Percentiles rank a stretch among this genome's conserved stretches.
These are phyloP conservation scores for Trichoderma guizhouense DNA, from an alignment of 2,329 filamentous ascomycete species.

Conservation along the genomic window DNA sequence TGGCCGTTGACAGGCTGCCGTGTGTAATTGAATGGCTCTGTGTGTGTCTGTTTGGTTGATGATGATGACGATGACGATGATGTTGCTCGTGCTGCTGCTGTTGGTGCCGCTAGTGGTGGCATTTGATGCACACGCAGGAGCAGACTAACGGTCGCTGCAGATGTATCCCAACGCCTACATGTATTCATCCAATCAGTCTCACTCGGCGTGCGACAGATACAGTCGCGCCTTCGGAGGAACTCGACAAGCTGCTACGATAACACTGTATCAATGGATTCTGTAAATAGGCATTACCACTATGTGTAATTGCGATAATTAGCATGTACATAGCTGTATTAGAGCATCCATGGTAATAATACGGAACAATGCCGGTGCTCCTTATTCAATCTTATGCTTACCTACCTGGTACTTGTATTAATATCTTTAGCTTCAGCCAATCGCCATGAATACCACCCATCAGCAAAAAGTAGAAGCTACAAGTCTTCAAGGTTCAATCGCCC, in stretches of 20 bases:
- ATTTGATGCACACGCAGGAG: neutral
- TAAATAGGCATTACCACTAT: neutral
- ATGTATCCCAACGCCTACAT: neutral
- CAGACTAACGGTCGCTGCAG: neutral
- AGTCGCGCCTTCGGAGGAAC: neutral
- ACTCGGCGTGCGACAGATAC: neutral
- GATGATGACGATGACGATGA: neutral
- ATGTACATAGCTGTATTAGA: neutral
- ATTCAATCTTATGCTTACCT: neutral
- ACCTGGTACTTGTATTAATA: neutral
- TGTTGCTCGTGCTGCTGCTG: neutral
- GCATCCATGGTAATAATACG: neutral
- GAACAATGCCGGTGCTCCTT: neutral
- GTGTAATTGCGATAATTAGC: neutral
- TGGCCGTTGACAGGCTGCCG: neutral
- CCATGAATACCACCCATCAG: neutral
- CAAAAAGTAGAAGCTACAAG: neutral
- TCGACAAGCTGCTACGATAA: neutral
- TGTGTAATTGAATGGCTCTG: neutral
- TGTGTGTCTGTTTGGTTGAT: neutral
- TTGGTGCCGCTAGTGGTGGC: neutral
- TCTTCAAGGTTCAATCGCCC: neutral
- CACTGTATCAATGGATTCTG: neutral
- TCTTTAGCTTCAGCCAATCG: neutral
- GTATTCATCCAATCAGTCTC: neutral